Evolutionary conservation across 129 eudicot genomes (phyloP), one percentile per base, ranked within the genome.

Genomic region (Chrysanthemum lavandulifolium): DNA sequence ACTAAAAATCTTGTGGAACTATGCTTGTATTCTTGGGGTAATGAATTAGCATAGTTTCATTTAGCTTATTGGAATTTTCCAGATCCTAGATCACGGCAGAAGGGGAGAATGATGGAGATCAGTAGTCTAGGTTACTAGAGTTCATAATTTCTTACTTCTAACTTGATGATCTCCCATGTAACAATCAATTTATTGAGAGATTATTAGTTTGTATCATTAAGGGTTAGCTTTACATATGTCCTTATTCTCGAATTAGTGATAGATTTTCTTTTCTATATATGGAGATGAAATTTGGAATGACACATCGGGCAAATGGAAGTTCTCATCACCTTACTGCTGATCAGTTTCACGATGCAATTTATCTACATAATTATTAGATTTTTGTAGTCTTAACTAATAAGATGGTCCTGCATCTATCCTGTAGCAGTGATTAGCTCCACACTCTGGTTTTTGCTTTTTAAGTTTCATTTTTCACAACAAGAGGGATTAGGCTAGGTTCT

Each of bases 361-460:
- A 36, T 36, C 43, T 36, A 6, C 43, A 6, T 36, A 40, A 40
- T 40, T 40, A 40, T 40, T 6, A 40, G 10, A 0, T 40, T 40
- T 40, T 40, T 40, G 47, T 59, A 9, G 36, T 59, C 31, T 2
- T 58, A 59, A 58, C 63, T 21, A 18, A 21, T 59, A 59, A 10
- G 33, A 59, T 59, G 64, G 64, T 59, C 63, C 31, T 58, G 29
- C 63, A 58, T 48, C 73, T 49, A 40, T 15, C 48, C 14, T 51
- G 63, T 58, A 58, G 9, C 61, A 56, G 27, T 56, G 27, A 56
- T 56, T 19, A 9, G 63, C 25, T 58, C 10, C 0, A 10, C 25
- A 19, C 29, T 27, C 63, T 58, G 31, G 13, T 58, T 58, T 58
- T 19, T 18, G 43, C 1, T 10, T 8, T 57, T 6, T 58, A 19